phyloP scores from a whole-genome alignment of 2,329 filamentous ascomycete species.

The Teratosphaeria gauchensis region DNA sequence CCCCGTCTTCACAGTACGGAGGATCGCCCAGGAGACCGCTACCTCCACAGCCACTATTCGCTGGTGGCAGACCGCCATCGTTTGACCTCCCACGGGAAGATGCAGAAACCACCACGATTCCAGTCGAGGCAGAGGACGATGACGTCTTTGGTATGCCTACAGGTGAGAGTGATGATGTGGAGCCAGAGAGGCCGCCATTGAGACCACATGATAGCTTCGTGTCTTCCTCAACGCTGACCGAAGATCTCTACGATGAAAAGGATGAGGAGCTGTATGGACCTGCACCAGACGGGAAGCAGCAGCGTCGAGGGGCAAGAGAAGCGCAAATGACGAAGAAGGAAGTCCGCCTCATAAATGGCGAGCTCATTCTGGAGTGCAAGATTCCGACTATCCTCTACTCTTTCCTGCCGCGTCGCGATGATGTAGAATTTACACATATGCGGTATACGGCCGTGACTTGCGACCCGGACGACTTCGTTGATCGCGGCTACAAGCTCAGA shows the following conservation, averaged over 20 bases:
- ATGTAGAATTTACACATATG: conserved; percentile 97
- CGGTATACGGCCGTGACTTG: conserved; percentile 97
- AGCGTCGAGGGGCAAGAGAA: conserved; percentile 73
- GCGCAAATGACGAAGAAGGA: conserved; percentile 89
- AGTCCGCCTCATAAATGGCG: conserved; percentile 91
- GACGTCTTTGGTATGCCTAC: conserved; percentile 56
- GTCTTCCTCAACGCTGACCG: conserved; percentile 51
- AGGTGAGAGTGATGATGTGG: conserved; percentile 21
- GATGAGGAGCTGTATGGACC: conserved; percentile 64
- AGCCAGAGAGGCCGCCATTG: conserved; percentile 42
- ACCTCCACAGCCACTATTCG: conserved; percentile 80
- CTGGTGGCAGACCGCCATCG: conserved; percentile 41
- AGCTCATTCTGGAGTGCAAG: conserved; percentile 96
- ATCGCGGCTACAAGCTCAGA: conserved; percentile 80
- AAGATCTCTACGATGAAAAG: conserved; percentile 32
- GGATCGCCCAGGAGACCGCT: conserved; percentile 79
- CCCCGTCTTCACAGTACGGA: conserved; percentile 79
- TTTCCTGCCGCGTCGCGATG: conserved; percentile 84
- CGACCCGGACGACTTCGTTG: conserved; percentile 87
- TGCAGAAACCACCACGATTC: conserved; percentile 59
- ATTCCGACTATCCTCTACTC: conserved; percentile 97
- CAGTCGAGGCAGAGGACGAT: conserved; percentile 44
- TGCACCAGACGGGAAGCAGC: conserved; percentile 77
- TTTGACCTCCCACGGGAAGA: conserved; percentile 31
- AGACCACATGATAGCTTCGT: conserved; percentile 56